Conservation (phyloP, 2,329 filamentous ascomycete genomes). For the Pseudogymnoascus sp. region DNA sequence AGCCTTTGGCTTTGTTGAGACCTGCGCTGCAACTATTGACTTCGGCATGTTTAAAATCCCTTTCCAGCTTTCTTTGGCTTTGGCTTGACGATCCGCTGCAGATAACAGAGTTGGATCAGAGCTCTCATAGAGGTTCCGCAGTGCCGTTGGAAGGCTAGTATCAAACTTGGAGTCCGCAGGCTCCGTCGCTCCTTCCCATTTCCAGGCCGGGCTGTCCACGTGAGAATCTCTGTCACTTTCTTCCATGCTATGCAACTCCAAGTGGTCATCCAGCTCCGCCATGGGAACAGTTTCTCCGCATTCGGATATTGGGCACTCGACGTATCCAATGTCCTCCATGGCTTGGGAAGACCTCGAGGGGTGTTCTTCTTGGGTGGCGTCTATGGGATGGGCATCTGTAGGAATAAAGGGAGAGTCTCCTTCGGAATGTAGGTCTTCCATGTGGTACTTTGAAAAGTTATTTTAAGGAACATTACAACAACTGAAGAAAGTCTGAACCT, state of each 20-base stretch:
- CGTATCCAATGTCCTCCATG: conserved; percentile 35
- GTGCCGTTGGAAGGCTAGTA: conserved; percentile 20
- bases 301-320: conserved; percentile 45
- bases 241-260: conserved; percentile 44
- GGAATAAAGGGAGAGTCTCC: conserved; percentile 26
- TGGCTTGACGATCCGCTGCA: conserved; percentile 16
- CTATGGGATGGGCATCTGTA: conserved; percentile 22
- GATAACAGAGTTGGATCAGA: conserved; percentile 7
- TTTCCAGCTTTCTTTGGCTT: conserved; percentile 26
- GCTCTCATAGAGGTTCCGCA: conserved; percentile 20
- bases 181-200: conserved; percentile 9
- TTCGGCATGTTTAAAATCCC: conserved; percentile 28
- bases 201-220: conserved; percentile 9
- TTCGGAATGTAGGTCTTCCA: conserved; percentile 28
- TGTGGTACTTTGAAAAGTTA: conserved; percentile 20
- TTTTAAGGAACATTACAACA: background rate
- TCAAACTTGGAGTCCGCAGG: conserved; percentile 14
- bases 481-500: conserved; percentile 18
- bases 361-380: conserved; percentile 12
- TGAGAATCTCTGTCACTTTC: conserved; percentile 12
- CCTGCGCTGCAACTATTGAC: conserved; percentile 8
- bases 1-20: conserved; percentile 4
- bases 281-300: conserved; percentile 51
- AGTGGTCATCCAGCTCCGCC: conserved; percentile 48
- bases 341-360: conserved; percentile 14